Evolutionary conservation across 345 rosid genomes (phyloP).

Genomic region (Acer negundo): DNA sequence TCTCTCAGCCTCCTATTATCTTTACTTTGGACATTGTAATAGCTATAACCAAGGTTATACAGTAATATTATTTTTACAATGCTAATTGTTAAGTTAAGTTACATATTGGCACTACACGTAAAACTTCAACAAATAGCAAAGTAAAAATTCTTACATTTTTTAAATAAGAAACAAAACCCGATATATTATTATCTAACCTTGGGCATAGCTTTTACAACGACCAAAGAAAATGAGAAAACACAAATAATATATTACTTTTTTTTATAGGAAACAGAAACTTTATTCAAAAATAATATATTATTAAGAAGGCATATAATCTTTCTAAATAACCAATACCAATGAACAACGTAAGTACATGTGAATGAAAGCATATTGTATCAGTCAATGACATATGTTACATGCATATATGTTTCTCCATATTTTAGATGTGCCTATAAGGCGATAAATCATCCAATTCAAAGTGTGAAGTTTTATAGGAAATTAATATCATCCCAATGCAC

Average conservation of each 20-base stretch:
- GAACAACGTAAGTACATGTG: background rate
- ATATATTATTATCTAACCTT: background rate
- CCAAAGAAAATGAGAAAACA: background rate
- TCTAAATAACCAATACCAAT: background rate
- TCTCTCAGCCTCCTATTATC: background rate
- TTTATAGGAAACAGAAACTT: no score
- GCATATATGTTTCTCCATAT: background rate
- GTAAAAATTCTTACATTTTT: background rate
- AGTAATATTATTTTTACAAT: background rate
- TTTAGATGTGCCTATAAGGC: background rate
- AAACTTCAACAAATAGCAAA: background rate
- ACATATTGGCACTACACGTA: background rate
- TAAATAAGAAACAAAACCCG: background rate
- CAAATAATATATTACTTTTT: background rate
- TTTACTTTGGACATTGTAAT: background rate
- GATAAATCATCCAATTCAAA: background rate
- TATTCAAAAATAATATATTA: background rate
- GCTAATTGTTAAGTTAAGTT: background rate
- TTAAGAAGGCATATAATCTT: background rate
- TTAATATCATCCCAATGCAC: background rate
- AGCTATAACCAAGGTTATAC: background rate
- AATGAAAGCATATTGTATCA: background rate
- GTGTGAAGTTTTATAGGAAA: background rate
- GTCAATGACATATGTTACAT: background rate
- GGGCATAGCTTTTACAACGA: background rate